Evolutionary conservation across 352 stramenopile species (phyloP).

Genomic region (Elongisporangium anandrum): DNA sequence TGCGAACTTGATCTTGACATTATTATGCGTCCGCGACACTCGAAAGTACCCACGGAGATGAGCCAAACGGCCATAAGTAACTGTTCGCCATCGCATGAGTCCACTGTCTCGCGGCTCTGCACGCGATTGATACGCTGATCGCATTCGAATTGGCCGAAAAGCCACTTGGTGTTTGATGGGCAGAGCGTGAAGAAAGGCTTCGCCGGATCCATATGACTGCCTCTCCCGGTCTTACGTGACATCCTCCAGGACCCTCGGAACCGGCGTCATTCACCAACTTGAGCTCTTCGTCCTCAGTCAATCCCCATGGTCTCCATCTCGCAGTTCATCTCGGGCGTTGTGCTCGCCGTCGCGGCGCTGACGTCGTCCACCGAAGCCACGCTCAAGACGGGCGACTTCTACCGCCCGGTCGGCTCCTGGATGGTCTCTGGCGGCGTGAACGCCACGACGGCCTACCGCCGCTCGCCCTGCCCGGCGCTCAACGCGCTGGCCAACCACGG

Average conservation of each 20-base stretch:
- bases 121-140: neutral
- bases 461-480: conserved; percentile 42
- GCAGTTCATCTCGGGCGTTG: neutral
- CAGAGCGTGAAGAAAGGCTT: neutral
- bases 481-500: conserved; percentile 59
- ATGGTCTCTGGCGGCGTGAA: conserved; percentile 23
- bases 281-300: neutral
- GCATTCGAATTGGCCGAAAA: neutral
- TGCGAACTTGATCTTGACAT: neutral
- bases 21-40: neutral
- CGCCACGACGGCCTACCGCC: conserved; percentile 18
- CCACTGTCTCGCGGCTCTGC: neutral
- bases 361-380: neutral
- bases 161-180: neutral
- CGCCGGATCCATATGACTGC: neutral
- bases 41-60: neutral
- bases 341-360: neutral
- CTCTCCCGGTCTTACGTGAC: neutral
- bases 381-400: neutral
- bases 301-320: neutral
- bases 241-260: neutral
- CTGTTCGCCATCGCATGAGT: neutral
- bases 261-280: neutral
- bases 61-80: no score
- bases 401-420: conserved; percentile 10